Conservation (phyloP, 2,329 filamentous ascomycete species). For the Claviceps humidiphila region DNA sequence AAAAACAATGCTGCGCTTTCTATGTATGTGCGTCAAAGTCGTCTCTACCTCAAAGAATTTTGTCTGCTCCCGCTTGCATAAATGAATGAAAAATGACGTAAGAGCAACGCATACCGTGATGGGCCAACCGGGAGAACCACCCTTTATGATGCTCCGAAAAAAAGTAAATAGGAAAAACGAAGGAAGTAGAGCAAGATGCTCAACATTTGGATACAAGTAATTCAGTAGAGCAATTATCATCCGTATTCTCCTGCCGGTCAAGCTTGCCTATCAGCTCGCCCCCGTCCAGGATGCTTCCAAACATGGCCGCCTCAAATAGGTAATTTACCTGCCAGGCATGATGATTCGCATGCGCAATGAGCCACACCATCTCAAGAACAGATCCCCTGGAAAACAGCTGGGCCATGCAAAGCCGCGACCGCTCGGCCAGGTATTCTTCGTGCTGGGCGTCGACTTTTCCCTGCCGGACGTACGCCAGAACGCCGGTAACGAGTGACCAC, state of each 20-base stretch:
- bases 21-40: too few species aligned
- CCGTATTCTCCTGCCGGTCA: constrained; percentile 8
- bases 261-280: constrained; percentile 17
- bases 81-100: too few species aligned
- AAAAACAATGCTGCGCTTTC: too few species aligned
- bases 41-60: too few species aligned
- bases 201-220: background rate
- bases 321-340: constrained; percentile 19
- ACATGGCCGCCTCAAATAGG: constrained; percentile 20
- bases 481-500: constrained; percentile 8
- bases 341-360: constrained; percentile 11
- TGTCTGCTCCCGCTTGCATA: too few species aligned
- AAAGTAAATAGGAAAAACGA: too few species aligned
- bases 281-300: constrained; percentile 18
- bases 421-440: constrained; percentile 8
- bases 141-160: too few species aligned
- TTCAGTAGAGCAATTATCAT: background rate
- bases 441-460: constrained; percentile 8
- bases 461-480: constrained; percentile 9
- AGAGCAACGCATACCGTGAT: too few species aligned
- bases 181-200: background rate
- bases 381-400: constrained; percentile 11
- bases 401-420: constrained; percentile 9
- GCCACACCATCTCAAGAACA: constrained; percentile 10
- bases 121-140: background rate